These are phyloP conservation scores for Candida albicans DNA, from an alignment of 1,139 yeast species.

Conservation along the genomic window DNA sequence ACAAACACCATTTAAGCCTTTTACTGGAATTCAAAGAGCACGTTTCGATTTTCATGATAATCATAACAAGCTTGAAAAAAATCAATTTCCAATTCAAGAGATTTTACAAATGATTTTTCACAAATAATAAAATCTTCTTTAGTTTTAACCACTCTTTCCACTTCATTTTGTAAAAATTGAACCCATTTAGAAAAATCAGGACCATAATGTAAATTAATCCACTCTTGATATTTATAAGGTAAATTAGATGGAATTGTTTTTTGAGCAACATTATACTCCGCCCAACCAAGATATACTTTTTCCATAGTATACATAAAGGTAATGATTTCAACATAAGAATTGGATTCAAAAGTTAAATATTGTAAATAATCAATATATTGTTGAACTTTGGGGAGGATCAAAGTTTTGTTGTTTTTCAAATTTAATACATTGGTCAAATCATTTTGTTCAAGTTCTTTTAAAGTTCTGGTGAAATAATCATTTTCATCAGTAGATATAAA, in stretches of 20 bases:
- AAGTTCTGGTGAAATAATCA: conserved; percentile 41
- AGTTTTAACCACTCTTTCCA: conserved; percentile 33
- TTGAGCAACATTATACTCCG: conserved; percentile 27
- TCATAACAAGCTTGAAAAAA: conserved; percentile 50
- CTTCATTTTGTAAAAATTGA: conserved; percentile 42
- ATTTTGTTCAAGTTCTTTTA: conserved; percentile 26
- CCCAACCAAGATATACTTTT: conserved; percentile 54
- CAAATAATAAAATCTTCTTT: conserved; percentile 19
- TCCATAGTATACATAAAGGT: conserved; percentile 51
- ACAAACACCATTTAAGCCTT: too few relatives aligned
- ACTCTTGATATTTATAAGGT: conserved; percentile 47
- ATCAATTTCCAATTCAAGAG: conserved; percentile 39
- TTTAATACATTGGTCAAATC: conserved; percentile 18
- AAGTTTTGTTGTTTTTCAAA: conserved; percentile 20
- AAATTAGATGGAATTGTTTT: conserved; percentile 27
- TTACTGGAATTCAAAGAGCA: background rate
- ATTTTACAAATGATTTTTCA: conserved; percentile 32
- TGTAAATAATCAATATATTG: conserved; percentile 37
- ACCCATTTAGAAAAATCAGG: conserved; percentile 48
- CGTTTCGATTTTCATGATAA: background rate
- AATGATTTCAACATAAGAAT: conserved; percentile 44
- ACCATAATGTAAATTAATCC: conserved; percentile 55
- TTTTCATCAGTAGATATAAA: conserved; percentile 50
- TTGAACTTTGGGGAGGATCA: conserved; percentile 33
- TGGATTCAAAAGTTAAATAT: conserved; percentile 25